Evolutionary conservation across 148 eudicot genomes (phyloP), one percentile per base, ranked within the genome.

Genomic region (Amaranthus palmeri): DNA sequence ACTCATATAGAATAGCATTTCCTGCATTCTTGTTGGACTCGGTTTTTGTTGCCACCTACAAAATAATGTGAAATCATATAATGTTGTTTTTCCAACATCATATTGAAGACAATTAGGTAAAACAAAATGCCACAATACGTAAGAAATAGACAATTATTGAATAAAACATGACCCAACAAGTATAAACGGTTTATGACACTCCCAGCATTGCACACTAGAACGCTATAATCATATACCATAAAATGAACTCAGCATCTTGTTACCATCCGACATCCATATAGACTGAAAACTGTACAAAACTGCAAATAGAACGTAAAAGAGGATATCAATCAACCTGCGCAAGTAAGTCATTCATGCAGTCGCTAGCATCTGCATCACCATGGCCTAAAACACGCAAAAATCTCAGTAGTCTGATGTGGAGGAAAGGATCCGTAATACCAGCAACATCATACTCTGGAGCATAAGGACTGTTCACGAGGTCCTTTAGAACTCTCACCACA

Each of bases 1-100:
- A 96, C 77, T 92, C 96, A 84, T 96, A 96, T 43, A 92, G 95
- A 67, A 96, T 92, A 63, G 99, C 99, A 76, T 96, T 96, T 61
- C 97, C 99, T 13, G 92, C 96, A 81, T 96, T 96, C 83, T 92
- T 96, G 81, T 90, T 96, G 61, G 99, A 87, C 81, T 96, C 99
- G 0, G 99, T 92, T 84, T 96, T 96, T 71, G 97, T 96, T 68
- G 97, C 99, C 85, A 96, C 99, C 99, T 96, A 83, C 44, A 81
- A 59, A 44, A 70, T 25, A 25, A 70, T 25, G 65, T 49, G 53
- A 75, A 9, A 45, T 36, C 12, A 71, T 43, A 54, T 54, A 17
- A 66, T 25, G 13, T 5, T 7, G 10, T 50, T n/a, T 12, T 11
- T 45, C 4, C 49, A 48, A 18, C 40, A 44, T 18, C 62, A 48